Evolutionary conservation across 352 stramenopile genomes (phyloP).

Genomic region (Elongisporangium senticosum): DNA sequence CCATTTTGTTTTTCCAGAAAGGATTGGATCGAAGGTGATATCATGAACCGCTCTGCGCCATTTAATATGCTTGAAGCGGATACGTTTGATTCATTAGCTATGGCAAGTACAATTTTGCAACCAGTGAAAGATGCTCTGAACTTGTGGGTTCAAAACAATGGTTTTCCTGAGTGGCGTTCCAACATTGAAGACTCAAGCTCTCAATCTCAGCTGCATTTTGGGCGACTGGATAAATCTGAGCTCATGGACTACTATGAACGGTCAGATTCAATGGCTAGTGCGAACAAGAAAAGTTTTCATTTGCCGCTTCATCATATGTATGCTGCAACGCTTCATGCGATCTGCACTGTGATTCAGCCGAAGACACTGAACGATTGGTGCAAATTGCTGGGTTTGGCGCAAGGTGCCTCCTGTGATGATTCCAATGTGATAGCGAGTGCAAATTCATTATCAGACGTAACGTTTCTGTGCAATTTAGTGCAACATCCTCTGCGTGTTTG

Average conservation of each 20-base stretch:
- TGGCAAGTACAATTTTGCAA: conserved; percentile 42
- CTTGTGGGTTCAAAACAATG: conserved; percentile 31
- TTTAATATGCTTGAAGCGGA: conserved; percentile 24
- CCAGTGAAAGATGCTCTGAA: conserved; percentile 26
- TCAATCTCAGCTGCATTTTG: not conserved
- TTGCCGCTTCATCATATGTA: conserved; percentile 78
- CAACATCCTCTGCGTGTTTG: conserved; percentile 55
- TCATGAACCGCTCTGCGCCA: conserved; percentile 12
- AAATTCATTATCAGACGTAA: conserved; percentile 12
- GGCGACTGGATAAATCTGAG: not conserved
- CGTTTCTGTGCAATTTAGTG: conserved; percentile 40
- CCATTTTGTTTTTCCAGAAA: conserved; percentile 43
- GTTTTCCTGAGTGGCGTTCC: conserved; percentile 21
- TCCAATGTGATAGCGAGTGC: not conserved
- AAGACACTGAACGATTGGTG: conserved; percentile 38
- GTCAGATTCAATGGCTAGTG: conserved; percentile 11
- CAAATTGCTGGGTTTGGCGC: conserved; percentile 26
- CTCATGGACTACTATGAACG: conserved; percentile 37
- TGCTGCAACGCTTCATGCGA: conserved; percentile 41
- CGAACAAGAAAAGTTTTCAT: conserved; percentile 64
- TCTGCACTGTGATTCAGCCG: conserved; percentile 37
- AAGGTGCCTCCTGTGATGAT: not conserved
- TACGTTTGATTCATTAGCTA: conserved; percentile 22
- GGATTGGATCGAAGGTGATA: conserved; percentile 17
- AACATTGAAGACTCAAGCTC: conserved; percentile 4